Percentiles rank a stretch among this genome's conserved stretches.
These are phyloP conservation scores for Lentinula aciculospora DNA, from an alignment of 768 basidiomycete species.

Conservation along the genomic window DNA sequence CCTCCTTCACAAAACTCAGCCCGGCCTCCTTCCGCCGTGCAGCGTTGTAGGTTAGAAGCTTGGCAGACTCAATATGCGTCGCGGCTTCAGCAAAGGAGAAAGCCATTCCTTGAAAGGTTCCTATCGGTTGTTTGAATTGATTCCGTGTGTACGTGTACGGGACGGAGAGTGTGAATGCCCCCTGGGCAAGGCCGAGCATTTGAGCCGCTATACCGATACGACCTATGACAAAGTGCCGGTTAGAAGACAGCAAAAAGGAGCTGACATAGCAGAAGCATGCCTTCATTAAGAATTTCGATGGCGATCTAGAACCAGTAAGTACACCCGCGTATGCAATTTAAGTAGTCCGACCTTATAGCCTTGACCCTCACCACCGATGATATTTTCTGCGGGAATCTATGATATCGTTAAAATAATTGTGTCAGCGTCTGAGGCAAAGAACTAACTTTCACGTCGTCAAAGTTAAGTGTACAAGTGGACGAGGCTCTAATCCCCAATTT, in stretches of 20 bases:
- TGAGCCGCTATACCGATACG: slow-evolving; percentile 98
- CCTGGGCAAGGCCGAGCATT: slow-evolving; percentile 97
- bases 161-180: slow-evolving; percentile 94
- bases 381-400: slow-evolving; percentile 65
- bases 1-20: slow-evolving; percentile 80
- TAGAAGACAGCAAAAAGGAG: background rate
- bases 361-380: slow-evolving; percentile 88
- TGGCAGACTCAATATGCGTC: slow-evolving; percentile 83
- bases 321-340: background rate
- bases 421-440: background rate
- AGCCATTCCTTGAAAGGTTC: slow-evolving; percentile 93
- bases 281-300: slow-evolving; percentile 96
- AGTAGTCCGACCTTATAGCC: slow-evolving; percentile 69
- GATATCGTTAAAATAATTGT: background rate
- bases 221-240: slow-evolving; percentile 28
- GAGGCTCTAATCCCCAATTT: slow-evolving; percentile 96
- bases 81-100: slow-evolving; percentile 93
- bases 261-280: slow-evolving; percentile 24
- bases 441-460: slow-evolving; percentile 80
- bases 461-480: slow-evolving; percentile 90
- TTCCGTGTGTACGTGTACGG: slow-evolving; percentile 90
- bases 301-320: slow-evolving; percentile 52
- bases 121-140: slow-evolving; percentile 93
- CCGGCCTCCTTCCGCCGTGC: slow-evolving; percentile 94
- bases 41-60: slow-evolving; percentile 93